Conservation (phyloP, 1,139 yeast species). For the Hanseniaspora uvarum region DNA sequence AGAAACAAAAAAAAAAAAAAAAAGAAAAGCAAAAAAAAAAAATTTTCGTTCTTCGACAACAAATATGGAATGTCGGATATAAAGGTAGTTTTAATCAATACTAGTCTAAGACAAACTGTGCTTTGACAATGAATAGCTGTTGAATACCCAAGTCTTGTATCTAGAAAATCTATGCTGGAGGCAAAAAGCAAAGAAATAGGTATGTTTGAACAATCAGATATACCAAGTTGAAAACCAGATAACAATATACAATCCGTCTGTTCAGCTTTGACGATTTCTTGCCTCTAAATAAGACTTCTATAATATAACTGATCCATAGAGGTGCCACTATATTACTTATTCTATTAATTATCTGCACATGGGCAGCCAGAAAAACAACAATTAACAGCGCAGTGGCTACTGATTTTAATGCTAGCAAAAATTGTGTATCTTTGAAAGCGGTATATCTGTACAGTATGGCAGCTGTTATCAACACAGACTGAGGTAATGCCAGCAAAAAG, state of each 20-base stretch:
- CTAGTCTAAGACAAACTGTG: background rate
- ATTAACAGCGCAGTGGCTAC: slow-evolving; percentile 39
- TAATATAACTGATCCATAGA: slow-evolving; percentile 48
- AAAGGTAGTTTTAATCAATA: background rate
- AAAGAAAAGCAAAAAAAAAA: background rate
- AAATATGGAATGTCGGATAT: background rate
- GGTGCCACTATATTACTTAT: slow-evolving; percentile 40
- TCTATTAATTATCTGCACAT: slow-evolving; percentile 77
- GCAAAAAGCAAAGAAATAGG: slow-evolving; percentile 56
- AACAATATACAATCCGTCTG: slow-evolving; percentile 22
- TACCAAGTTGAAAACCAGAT: slow-evolving; percentile 37
- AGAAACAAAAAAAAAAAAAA: background rate
- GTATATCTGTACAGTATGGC: slow-evolving; percentile 30
- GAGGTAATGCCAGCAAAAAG: slow-evolving; percentile 69
- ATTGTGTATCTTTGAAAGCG: slow-evolving; percentile 23
- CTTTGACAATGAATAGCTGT: background rate
- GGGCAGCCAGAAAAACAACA: slow-evolving; percentile 55
- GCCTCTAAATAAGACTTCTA: slow-evolving; percentile 40
- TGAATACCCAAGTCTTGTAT: background rate
- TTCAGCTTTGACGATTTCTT: slow-evolving; percentile 17
- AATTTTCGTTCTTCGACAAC: background rate
- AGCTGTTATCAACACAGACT: slow-evolving; percentile 36
- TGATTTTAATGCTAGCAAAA: slow-evolving; percentile 35
- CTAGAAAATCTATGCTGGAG: slow-evolving; percentile 48
- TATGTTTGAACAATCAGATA: slow-evolving; percentile 54